These are phyloP conservation scores for Plasmodium falciparum DNA, from an alignment of 169 alveolate genomes.

Conservation along the genomic window DNA sequence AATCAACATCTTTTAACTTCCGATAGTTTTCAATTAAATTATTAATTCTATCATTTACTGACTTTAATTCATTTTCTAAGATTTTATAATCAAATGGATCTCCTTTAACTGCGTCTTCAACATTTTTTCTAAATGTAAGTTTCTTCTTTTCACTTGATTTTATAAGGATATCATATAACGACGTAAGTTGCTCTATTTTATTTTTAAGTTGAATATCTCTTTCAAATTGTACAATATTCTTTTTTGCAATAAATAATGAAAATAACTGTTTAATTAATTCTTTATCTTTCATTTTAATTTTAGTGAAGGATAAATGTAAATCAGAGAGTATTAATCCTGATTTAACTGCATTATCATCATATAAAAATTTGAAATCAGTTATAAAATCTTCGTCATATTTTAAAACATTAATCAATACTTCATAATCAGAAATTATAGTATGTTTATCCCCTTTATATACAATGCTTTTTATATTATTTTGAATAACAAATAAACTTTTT, in stretches of 20 bases:
- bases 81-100: constrained; percentile 52
- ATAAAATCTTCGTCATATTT: constrained; percentile 74
- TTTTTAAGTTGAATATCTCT: constrained; percentile 58
- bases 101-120: constrained; percentile 65
- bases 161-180: constrained; percentile 41
- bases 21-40: constrained; percentile 50
- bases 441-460: constrained; percentile 63
- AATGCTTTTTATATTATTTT: constrained; percentile 53
- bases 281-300: constrained; percentile 80
- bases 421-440: constrained; percentile 73
- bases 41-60: constrained; percentile 52
- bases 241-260: constrained; percentile 76
- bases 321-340: constrained; percentile 83
- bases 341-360: constrained; percentile 77
- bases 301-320: constrained; percentile 81
- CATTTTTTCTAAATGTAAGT: constrained; percentile 64
- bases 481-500: constrained; percentile 58
- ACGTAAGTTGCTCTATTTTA: constrained; percentile 62
- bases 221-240: constrained; percentile 70
- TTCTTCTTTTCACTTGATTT: constrained; percentile 54
- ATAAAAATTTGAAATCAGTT: constrained; percentile 77
- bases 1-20: constrained; percentile 36
- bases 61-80: constrained; percentile 58
- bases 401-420: constrained; percentile 64
- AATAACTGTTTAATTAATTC: constrained; percentile 76